Conservation (phyloP, 192 early-diverging fungal genomes). For the Coemansia sp. region DNA sequence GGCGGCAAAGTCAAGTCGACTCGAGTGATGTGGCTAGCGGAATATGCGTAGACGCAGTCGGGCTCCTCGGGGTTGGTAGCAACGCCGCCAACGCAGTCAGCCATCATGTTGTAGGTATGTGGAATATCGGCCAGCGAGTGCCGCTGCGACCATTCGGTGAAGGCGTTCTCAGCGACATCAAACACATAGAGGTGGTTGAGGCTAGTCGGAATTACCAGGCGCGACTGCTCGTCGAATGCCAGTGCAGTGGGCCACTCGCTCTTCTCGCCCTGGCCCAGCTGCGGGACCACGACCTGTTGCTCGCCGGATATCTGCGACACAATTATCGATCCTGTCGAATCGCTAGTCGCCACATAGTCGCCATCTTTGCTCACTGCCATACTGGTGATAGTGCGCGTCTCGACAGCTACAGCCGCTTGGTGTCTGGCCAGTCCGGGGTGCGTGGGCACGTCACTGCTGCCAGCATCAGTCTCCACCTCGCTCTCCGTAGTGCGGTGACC, state of each 20-base stretch:
- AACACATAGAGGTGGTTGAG: slow-evolving; percentile 72
- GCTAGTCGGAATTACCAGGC: slow-evolving; percentile 57
- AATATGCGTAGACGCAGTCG: slow-evolving; percentile 68
- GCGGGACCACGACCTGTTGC: slow-evolving; percentile 36
- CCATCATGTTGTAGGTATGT: slow-evolving; percentile 58
- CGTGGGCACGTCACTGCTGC: slow-evolving; percentile 50
- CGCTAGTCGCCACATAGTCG: slow-evolving; percentile 79
- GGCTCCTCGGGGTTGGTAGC: slow-evolving; percentile 66
- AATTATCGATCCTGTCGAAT: slow-evolving; percentile 68
- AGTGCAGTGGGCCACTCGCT: slow-evolving; percentile 33
- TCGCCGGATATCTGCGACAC: slow-evolving; percentile 72
- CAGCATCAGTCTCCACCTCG: slow-evolving; percentile 46
- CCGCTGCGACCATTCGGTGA: slow-evolving; percentile 81
- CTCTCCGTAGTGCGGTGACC: slow-evolving; percentile 59
- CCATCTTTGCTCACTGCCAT: slow-evolving; percentile 79
- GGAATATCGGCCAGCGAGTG: slow-evolving; percentile 66
- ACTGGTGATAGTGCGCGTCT: slow-evolving; percentile 60
- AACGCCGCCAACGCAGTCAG: slow-evolving; percentile 73
- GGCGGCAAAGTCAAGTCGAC: slow-evolving; percentile 68
- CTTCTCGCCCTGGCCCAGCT: slow-evolving; percentile 14
- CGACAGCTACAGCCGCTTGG: slow-evolving; percentile 18
- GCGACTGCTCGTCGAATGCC: slow-evolving; percentile 18
- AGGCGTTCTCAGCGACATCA: slow-evolving; percentile 64
- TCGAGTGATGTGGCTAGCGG: slow-evolving; percentile 65
- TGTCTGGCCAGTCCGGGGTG: slow-evolving; percentile 37